A percentile compares a stretch with the other conserved stretches of the same genome.
These are phyloP conservation scores for Tolypocladium endophyticum DNA, from an alignment of 2,329 filamentous ascomycete species.

Conservation along the genomic window DNA sequence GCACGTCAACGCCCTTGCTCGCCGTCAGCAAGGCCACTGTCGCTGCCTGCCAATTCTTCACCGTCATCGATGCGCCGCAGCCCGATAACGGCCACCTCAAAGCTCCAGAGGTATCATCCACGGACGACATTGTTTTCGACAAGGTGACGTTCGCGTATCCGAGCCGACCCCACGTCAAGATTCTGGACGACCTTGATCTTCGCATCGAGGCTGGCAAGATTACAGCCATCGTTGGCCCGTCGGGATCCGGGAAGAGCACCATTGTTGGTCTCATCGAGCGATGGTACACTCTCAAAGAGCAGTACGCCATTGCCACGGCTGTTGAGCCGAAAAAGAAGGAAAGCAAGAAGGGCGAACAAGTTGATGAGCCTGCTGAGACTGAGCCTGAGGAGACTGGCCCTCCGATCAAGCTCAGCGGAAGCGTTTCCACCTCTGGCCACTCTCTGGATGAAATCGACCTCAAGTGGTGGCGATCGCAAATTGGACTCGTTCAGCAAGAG, in stretches of 20 bases:
- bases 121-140: constrained; percentile 36
- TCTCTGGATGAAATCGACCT: constrained; percentile 48
- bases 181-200: constrained; percentile 49
- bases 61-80: constrained; percentile 38
- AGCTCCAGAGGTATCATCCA: constrained; percentile 25
- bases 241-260: constrained; percentile 65
- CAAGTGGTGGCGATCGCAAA: constrained; percentile 52
- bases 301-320: constrained; percentile 39
- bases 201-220: constrained; percentile 53
- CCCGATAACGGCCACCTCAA: constrained; percentile 23
- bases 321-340: constrained; percentile 35
- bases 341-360: constrained; percentile 25
- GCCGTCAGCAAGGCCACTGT: constrained; percentile 47
- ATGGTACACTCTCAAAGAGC: constrained; percentile 55
- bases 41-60: constrained; percentile 47
- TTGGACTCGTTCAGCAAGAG: constrained; percentile 58
- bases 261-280: constrained; percentile 61
- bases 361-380: constrained; percentile 15
- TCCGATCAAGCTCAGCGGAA: constrained; percentile 31
- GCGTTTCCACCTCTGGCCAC: constrained; percentile 41
- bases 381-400: constrained; percentile 28
- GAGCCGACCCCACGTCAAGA: constrained; percentile 50
- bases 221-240: constrained; percentile 64
- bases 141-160: constrained; percentile 67
- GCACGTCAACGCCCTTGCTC: constrained; percentile 47